Evolutionary conservation across 805 yeast genomes (phyloP), one percentile per base, ranked within the genome.

Genomic region (Saturnispora serradocipensis): DNA sequence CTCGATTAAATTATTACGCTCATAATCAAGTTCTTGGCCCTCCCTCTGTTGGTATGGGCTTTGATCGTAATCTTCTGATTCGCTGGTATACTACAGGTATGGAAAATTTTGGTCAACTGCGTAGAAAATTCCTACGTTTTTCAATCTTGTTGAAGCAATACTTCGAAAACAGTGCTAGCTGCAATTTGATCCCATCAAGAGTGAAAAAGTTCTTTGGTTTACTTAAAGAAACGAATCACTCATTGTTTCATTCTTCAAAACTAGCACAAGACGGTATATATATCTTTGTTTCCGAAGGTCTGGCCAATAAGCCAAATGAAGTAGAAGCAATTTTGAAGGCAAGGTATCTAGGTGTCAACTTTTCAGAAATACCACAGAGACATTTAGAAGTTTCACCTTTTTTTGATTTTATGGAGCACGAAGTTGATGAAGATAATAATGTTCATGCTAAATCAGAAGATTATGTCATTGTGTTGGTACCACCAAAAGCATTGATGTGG

Each of bases 401-500:
- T 32, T 65, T 59, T 53, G 62, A 63, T 46, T 59, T 60, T 28
- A 42, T 44, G 22, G 46, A 53, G 27, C 48, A 48, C 9, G 52
- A 47, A 32, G 50, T 42, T 3, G 54, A 52, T 34, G 59, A 49
- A 24, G 53, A 43, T 16, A 51, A 50, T 46, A 56, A 55, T 22
- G 54, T 56, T 24, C 55, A 46, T 22, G n/a, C 40, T 1, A 43
- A 49, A 38, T 24, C 48, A 15, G 52, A 57, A 27, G 86, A 88
- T 0, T 88, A 86, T 56, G 76, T 88, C 13, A 59, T 89, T 27
- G 84, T 88, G 0, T 67, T 90, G 4, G 82, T 87, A 59, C 89
- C 96, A 0, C 75, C 83, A 2, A 87, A 87, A 59, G 95, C 97
- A 0, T 76, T 90, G 67, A 80, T 86, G 46, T 91, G 98, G 98